Percentiles rank a stretch among this genome's conserved stretches.
Conservation (phyloP, 2,329 filamentous ascomycete species). For the Cylindrodendrum hubeiense region DNA sequence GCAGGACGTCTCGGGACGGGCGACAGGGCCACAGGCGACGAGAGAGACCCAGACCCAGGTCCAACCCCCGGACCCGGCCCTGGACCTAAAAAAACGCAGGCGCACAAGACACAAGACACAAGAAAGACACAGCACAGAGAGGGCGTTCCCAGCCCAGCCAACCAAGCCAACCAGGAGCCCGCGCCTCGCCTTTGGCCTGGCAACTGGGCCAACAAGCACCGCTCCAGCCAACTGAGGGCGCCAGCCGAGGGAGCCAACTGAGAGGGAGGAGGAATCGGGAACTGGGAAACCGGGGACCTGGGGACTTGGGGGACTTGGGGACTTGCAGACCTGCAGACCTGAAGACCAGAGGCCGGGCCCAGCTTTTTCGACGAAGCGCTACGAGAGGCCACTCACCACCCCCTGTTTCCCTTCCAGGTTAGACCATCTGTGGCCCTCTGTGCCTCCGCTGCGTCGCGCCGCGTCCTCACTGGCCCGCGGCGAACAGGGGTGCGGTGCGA, state of each 20-base stretch:
- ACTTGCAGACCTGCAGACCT: background rate
- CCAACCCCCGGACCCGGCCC: conserved; percentile 17
- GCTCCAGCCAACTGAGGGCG: background rate
- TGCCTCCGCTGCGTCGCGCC: conserved; percentile 27
- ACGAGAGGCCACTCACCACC: conserved; percentile 40
- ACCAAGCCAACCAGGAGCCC: conserved; percentile 28
- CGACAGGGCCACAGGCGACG: conserved; percentile 24
- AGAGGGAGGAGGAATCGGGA: background rate
- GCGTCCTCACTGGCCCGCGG: conserved; percentile 35
- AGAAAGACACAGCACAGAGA: background rate
- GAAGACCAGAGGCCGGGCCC: conserved; percentile 23
- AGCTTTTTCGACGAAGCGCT: conserved; percentile 27
- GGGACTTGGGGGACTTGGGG: conserved; percentile 5
- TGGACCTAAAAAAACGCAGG: background rate
- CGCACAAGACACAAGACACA: conserved; percentile 15
- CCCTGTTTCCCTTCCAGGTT: conserved; percentile 34
- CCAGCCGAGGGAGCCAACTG: conserved; percentile 6
- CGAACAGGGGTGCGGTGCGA: conserved; percentile 38
- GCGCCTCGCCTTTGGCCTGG: conserved; percentile 16
- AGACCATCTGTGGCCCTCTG: conserved; percentile 29
- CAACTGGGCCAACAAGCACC: conserved; percentile 22
- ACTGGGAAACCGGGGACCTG: background rate
- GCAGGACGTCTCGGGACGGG: conserved; percentile 12
- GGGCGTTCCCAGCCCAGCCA: conserved; percentile 17
- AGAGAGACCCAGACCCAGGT: conserved; percentile 15